Percentiles rank a stretch among this genome's conserved stretches.
Conservation (phyloP, 345 rosid genomes). For the Eucalyptus tenuipes region DNA sequence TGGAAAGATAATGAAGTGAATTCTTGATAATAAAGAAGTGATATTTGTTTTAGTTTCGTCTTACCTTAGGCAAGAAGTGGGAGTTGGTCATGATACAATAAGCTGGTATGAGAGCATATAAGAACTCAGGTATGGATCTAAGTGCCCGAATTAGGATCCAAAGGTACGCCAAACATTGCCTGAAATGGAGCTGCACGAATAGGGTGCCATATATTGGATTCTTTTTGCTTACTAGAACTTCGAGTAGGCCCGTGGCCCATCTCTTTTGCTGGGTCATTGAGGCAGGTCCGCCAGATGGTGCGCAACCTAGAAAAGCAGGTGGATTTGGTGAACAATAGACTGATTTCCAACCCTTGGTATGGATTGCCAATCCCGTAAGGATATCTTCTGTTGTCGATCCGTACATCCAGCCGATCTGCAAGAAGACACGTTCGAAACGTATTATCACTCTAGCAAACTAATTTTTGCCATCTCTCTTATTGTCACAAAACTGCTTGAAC, state of each 20-base stretch:
- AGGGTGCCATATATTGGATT: constrained; percentile 21
- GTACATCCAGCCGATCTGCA: constrained; percentile 52
- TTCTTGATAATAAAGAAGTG: neutral
- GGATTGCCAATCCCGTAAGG: constrained; percentile 9
- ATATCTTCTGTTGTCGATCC: constrained; percentile 49
- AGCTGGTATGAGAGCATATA: constrained; percentile 43
- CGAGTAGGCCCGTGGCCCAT: constrained; percentile 57
- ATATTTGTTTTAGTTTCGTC: neutral
- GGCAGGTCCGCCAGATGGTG: constrained; percentile 21
- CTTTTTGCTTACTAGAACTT: constrained; percentile 20
- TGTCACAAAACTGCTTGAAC: neutral
- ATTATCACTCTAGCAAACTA: neutral
- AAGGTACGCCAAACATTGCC: constrained; percentile 36
- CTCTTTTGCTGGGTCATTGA: constrained; percentile 42
- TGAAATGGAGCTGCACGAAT: constrained; percentile 19
- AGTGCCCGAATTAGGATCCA: constrained; percentile 10
- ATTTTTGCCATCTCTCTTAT: neutral
- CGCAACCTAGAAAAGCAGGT: constrained; percentile 48
- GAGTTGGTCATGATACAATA: constrained; percentile 45
- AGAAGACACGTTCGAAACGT: neutral
- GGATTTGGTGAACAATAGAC: constrained; percentile 9
- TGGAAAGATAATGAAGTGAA: neutral
- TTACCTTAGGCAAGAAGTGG: constrained; percentile 55
- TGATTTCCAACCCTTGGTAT: constrained; percentile 35
- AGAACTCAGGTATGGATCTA: constrained; percentile 44